Conservation (phyloP, 441 rosid genomes). For the Francoa sonchifolia region DNA sequence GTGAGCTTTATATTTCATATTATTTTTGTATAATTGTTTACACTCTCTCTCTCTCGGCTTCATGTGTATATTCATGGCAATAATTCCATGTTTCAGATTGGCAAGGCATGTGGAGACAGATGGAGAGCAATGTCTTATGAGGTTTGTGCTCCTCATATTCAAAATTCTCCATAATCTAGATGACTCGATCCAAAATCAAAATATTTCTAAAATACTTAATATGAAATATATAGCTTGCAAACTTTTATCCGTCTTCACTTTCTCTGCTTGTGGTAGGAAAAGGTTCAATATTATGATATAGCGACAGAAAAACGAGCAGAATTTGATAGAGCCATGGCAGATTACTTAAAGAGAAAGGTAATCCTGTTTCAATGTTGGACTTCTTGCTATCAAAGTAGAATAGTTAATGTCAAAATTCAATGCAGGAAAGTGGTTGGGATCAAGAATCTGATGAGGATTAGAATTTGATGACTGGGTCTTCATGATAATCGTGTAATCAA, state of each 20-base stretch:
- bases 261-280: conserved; percentile 39
- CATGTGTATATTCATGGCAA: conserved; percentile 6
- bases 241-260: background rate
- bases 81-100: conserved; percentile 38
- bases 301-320: conserved; percentile 79
- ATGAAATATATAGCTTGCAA: too few relatives aligned
- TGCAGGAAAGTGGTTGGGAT: conserved; percentile 56
- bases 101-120: conserved; percentile 93
- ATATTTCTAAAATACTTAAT: too few relatives aligned
- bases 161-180: background rate
- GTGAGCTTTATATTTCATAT: conserved; percentile 15
- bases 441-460: conserved; percentile 47
- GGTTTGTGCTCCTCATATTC: conserved; percentile 26
- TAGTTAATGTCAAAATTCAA: background rate
- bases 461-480: conserved; percentile 34
- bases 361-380: background rate
- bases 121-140: conserved; percentile 86
- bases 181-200: too few relatives aligned
- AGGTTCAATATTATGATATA: conserved; percentile 75
- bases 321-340: conserved; percentile 63
- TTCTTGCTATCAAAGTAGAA: background rate
- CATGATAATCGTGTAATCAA: conserved; percentile 2
- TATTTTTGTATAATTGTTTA: conserved; percentile 2
- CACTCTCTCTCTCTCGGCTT: conserved; percentile 2
- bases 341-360: conserved; percentile 60